Evolutionary conservation across 495 filamentous ascomycete genomes (phyloP).

Genomic region (Tuber melanosporum): DNA sequence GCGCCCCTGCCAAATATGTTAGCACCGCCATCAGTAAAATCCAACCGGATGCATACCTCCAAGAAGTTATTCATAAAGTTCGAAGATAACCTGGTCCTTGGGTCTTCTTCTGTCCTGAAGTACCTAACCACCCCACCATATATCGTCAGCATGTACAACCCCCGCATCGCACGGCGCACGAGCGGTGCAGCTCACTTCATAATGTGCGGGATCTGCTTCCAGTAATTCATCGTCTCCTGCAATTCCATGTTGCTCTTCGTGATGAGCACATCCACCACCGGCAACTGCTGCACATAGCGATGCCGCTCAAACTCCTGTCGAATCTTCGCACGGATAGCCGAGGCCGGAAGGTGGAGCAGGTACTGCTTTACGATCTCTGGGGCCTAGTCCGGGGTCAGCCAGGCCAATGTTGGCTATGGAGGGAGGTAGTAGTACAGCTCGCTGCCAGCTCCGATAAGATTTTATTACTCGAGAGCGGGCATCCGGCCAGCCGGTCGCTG

Average conservation of each 20-base stretch:
- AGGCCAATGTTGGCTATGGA: neutral
- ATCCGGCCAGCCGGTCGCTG: constrained; percentile 82
- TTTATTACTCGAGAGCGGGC: constrained; percentile 73
- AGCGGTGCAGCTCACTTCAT: constrained; percentile 58
- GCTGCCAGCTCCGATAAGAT: constrained; percentile 88
- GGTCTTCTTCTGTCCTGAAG: constrained; percentile 84
- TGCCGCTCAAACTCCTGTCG: constrained; percentile 96
- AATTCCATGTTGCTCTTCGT: constrained; percentile 83
- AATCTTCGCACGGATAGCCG: constrained; percentile 83
- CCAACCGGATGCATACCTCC: constrained; percentile 53
- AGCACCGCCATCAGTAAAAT: constrained; percentile 8
- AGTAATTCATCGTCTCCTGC: constrained; percentile 99
- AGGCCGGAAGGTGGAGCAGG: constrained; percentile 78
- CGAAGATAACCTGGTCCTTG: constrained; percentile 65
- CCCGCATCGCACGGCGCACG: neutral
- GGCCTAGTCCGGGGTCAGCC: constrained; percentile 51
- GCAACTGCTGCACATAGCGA: constrained; percentile 82
- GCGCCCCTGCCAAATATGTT: constrained; percentile 39
- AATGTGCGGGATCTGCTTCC: constrained; percentile 93
- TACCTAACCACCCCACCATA: constrained; percentile 42
- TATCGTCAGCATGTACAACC: constrained; percentile 5
- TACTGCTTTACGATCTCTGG: constrained; percentile 97
- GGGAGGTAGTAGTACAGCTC: constrained; percentile 62
- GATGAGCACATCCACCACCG: constrained; percentile 78
- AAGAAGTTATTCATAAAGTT: constrained; percentile 91